Conservation (phyloP, 1,139 yeast species). For the Meyerozyma guilliermondii region DNA sequence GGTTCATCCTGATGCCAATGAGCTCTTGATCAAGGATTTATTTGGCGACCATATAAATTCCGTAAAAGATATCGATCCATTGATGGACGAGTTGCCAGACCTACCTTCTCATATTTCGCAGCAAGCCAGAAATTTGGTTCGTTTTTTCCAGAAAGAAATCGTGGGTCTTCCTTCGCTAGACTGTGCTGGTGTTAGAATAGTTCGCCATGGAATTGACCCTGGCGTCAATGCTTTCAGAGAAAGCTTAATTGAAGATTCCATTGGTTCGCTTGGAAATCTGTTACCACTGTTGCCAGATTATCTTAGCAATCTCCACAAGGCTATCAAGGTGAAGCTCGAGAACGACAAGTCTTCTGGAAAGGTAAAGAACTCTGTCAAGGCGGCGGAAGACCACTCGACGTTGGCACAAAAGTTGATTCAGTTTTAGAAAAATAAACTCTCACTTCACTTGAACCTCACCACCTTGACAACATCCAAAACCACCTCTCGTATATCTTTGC, state of each 20-base stretch:
- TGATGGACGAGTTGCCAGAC: slow-evolving; percentile 63
- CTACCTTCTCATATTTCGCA: slow-evolving; percentile 64
- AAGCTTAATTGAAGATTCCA: slow-evolving; percentile 65
- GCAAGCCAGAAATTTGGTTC: slow-evolving; percentile 62
- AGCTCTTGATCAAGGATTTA: slow-evolving; percentile 64
- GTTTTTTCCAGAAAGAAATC: slow-evolving; percentile 41
- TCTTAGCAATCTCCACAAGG: slow-evolving; percentile 55
- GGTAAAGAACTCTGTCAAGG: slow-evolving; percentile 25
- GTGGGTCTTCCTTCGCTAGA: slow-evolving; percentile 25
- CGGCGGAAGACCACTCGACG: slow-evolving; percentile 17
- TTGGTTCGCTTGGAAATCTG: not conserved
- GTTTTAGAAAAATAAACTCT: slow-evolving; percentile 20
- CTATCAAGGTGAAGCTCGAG: slow-evolving; percentile 51
- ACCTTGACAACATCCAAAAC: slow-evolving; percentile 18
- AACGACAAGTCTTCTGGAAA: slow-evolving; percentile 33
- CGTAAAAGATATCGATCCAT: slow-evolving; percentile 41
- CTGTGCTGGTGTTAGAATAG: slow-evolving; percentile 49
- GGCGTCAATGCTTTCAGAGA: slow-evolving; percentile 54
- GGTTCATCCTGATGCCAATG: slow-evolving; percentile 69
- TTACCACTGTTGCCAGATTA: slow-evolving; percentile 40
- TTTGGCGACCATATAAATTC: slow-evolving; percentile 54
- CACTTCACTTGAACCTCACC: slow-evolving; percentile 9
- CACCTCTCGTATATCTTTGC: slow-evolving; percentile 16
- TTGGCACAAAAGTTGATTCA: slow-evolving; percentile 34
- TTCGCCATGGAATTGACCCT: slow-evolving; percentile 64